phyloP scores from a whole-genome alignment of 1,284 basidiomycete genomes.

The Apiotrichum laibachii region DNA sequence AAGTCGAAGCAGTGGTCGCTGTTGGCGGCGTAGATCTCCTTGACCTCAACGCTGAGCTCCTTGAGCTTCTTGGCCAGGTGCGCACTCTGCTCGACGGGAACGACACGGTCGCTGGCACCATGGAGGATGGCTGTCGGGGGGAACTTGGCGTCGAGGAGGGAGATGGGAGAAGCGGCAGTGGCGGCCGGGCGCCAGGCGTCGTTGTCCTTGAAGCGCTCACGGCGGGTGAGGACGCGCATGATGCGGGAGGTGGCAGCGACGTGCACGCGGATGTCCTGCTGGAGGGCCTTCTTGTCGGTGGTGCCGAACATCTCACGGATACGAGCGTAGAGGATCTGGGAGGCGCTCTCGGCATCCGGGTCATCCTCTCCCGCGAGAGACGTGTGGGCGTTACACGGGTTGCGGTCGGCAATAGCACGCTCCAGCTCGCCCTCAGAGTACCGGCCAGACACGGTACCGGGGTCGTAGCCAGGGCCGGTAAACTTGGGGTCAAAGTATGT shows the following conservation, averaged over 20 bases:
- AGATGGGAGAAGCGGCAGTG: background rate
- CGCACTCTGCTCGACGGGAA: slow-evolving; percentile 25
- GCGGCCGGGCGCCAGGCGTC: slow-evolving; percentile 4
- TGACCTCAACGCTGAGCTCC: slow-evolving; percentile 17
- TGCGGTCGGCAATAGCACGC: slow-evolving; percentile 13
- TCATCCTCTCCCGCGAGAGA: background rate
- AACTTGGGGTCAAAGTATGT: slow-evolving; percentile 12
- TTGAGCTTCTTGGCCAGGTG: slow-evolving; percentile 22
- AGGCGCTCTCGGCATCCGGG: background rate
- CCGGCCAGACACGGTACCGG: slow-evolving; percentile 7
- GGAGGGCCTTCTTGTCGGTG: slow-evolving; percentile 1
- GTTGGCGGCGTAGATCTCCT: slow-evolving; percentile 19
- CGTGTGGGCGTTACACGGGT: slow-evolving; percentile 10
- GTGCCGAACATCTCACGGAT: background rate
- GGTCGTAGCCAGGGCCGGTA: slow-evolving; percentile 4
- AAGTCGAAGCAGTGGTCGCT: slow-evolving; percentile 30
- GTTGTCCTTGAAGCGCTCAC: background rate
- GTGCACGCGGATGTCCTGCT: slow-evolving; percentile 11
- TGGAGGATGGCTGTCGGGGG: slow-evolving; percentile 34
- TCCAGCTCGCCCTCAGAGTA: slow-evolving; percentile 25
- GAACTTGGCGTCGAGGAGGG: slow-evolving; percentile 12
- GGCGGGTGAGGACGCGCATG: slow-evolving; percentile 8
- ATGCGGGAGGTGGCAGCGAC: slow-evolving; percentile 5
- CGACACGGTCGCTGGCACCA: slow-evolving; percentile 23
- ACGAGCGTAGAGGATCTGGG: slow-evolving; percentile 1